phyloP scores from a whole-genome alignment of 352 stramenopile species.

The Saprolegnia diclina region DNA sequence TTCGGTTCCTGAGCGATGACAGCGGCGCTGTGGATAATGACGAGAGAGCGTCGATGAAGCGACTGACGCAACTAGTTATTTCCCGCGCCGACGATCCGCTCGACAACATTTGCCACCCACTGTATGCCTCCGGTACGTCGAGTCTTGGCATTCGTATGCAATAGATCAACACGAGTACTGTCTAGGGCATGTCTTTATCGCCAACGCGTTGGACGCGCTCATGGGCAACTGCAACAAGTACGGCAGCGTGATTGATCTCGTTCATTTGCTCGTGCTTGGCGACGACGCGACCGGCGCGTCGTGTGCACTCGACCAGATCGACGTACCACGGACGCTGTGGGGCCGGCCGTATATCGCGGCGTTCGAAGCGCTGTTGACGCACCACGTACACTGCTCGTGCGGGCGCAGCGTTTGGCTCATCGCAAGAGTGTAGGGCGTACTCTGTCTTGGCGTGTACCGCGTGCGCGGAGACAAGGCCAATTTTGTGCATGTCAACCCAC shows the following conservation, averaged over 20 bases:
- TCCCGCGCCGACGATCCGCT: conserved; percentile 24
- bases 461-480: conserved; percentile 37
- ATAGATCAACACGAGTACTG: background rate
- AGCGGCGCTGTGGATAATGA: background rate
- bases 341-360: conserved; percentile 50
- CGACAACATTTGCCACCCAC: conserved; percentile 25
- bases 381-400: conserved; percentile 27
- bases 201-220: conserved; percentile 64
- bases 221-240: conserved; percentile 56
- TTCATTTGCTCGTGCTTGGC: conserved; percentile 56
- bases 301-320: conserved; percentile 50
- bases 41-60: background rate
- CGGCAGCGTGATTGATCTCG: conserved; percentile 53
- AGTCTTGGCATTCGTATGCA: background rate
- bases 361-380: conserved; percentile 47
- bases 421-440: conserved; percentile 32
- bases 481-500: conserved; percentile 59
- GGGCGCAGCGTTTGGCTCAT: background rate
- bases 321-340: conserved; percentile 46
- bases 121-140: conserved; percentile 16
- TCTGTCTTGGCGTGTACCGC: conserved; percentile 55
- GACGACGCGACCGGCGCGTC: conserved; percentile 42
- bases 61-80: conserved; percentile 12
- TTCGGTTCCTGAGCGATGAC: conserved; percentile 21
- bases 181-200: conserved; percentile 56